Evolutionary conservation across 345 rosid species (phyloP).

Genomic region (Aquilaria malaccensis): DNA sequence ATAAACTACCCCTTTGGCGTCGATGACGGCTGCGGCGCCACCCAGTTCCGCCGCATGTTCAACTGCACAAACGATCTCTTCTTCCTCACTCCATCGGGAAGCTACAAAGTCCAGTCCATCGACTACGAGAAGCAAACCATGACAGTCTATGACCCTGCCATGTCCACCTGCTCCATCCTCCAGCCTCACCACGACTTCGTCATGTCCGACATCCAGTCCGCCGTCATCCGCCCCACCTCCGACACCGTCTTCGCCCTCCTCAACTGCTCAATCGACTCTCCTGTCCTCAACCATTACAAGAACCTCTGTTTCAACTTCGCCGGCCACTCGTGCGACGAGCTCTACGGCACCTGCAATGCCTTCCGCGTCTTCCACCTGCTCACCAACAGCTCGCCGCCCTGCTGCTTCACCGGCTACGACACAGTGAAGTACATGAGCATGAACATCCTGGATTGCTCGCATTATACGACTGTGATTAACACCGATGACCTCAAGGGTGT

Average conservation of each 20-base stretch:
- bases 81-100: slow-evolving; percentile 74
- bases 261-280: slow-evolving; percentile 81
- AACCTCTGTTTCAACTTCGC: slow-evolving; percentile 63
- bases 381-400: slow-evolving; percentile 54
- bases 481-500: slow-evolving; percentile 41
- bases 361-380: slow-evolving; percentile 50
- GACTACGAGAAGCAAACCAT: slow-evolving; percentile 59
- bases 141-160: slow-evolving; percentile 67
- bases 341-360: slow-evolving; percentile 60
- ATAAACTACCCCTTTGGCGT: slow-evolving; percentile 78
- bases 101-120: slow-evolving; percentile 72
- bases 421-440: slow-evolving; percentile 79
- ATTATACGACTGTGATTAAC: slow-evolving; percentile 57
- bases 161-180: slow-evolving; percentile 94
- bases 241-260: slow-evolving; percentile 85
- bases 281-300: slow-evolving; percentile 71
- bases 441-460: slow-evolving; percentile 86
- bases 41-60: slow-evolving; percentile 61
- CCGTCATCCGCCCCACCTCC: slow-evolving; percentile 60
- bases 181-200: slow-evolving; percentile 89
- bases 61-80: slow-evolving; percentile 58
- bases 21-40: slow-evolving; percentile 89
- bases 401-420: slow-evolving; percentile 80
- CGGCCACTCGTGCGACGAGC: slow-evolving; percentile 84
- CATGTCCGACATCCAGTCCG: slow-evolving; percentile 59